Conservation (phyloP, 1,284 basidiomycete species). For the Athelia sp. region DNA sequence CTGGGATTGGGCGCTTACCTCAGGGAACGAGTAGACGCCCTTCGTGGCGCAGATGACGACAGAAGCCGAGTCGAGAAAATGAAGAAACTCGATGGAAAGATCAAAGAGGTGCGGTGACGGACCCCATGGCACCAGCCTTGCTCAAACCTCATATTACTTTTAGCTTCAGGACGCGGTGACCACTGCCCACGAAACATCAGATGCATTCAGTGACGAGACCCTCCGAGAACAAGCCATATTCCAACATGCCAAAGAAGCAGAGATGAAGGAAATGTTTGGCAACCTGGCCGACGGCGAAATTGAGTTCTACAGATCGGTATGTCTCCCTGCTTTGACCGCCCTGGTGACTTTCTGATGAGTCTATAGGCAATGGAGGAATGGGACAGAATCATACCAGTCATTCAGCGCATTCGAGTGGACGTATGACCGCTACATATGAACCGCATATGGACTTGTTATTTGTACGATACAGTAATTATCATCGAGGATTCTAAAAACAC, state of each 20-base stretch:
- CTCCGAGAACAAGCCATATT: constrained; percentile 88
- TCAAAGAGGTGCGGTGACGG: constrained; percentile 76
- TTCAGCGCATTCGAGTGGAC: constrained; percentile 72
- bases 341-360: too few relatives aligned
- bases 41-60: constrained; percentile 92
- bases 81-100: constrained; percentile 88
- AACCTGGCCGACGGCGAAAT: constrained; percentile 92
- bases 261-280: constrained; percentile 93
- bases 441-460: too few relatives aligned
- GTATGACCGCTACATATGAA: too few relatives aligned
- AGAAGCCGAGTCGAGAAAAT: constrained; percentile 89
- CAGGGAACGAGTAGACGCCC: constrained; percentile 88
- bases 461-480: too few relatives aligned
- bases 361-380: constrained; percentile 85
- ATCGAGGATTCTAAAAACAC: too few relatives aligned
- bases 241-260: constrained; percentile 84
- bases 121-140: neutral
- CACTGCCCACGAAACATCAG: constrained; percentile 91
- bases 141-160: neutral
- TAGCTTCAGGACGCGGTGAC: constrained; percentile 95
- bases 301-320: constrained; percentile 84
- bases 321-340: constrained; percentile 21
- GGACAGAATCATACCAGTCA: constrained; percentile 84
- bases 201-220: constrained; percentile 93
- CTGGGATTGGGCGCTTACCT: constrained; percentile 87